phyloP scores from a whole-genome alignment of 495 filamentous ascomycete genomes.

The Lepraria neglecta region DNA sequence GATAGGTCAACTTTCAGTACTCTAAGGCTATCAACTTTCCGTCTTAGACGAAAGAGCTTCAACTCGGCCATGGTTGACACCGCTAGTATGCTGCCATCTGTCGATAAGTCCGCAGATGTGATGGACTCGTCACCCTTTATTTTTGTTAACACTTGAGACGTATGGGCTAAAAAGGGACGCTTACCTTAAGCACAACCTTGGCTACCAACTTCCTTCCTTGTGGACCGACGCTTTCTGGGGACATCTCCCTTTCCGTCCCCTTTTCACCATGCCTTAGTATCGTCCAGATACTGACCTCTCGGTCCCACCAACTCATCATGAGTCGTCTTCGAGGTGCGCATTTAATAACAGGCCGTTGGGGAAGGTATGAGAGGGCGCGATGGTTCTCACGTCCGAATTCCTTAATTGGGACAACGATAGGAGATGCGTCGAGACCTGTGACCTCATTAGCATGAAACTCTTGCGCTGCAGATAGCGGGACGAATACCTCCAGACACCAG shows the following conservation, averaged over 20 bases:
- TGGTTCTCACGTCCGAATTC: constrained; percentile 77
- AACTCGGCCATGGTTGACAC: constrained; percentile 69
- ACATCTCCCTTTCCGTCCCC: background rate
- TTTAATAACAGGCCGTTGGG: constrained; percentile 64
- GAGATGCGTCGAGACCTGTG: constrained; percentile 75
- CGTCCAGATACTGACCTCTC: constrained; percentile 77
- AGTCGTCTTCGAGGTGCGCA: constrained; percentile 65
- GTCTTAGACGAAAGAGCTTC: constrained; percentile 66
- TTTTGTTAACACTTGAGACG: constrained; percentile 40
- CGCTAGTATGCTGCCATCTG: constrained; percentile 67
- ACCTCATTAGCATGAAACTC: constrained; percentile 21
- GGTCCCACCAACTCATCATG: constrained; percentile 89
- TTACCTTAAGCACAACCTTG: constrained; percentile 32
- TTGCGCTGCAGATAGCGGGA: background rate
- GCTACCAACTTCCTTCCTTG: constrained; percentile 34
- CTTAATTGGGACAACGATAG: constrained; percentile 71
- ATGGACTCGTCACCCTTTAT: constrained; percentile 75
- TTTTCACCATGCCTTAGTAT: constrained; percentile 11
- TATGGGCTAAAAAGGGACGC: constrained; percentile 35
- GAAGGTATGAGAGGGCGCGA: constrained; percentile 67
- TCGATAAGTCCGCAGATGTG: constrained; percentile 66
- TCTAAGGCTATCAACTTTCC: constrained; percentile 49
- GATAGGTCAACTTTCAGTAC: constrained; percentile 63
- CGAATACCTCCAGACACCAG: constrained; percentile 82
- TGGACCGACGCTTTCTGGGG: background rate